These are phyloP conservation scores for Psidium friedrichsthalianum DNA, from an alignment of 345 rosid species.

Conservation along the genomic window DNA sequence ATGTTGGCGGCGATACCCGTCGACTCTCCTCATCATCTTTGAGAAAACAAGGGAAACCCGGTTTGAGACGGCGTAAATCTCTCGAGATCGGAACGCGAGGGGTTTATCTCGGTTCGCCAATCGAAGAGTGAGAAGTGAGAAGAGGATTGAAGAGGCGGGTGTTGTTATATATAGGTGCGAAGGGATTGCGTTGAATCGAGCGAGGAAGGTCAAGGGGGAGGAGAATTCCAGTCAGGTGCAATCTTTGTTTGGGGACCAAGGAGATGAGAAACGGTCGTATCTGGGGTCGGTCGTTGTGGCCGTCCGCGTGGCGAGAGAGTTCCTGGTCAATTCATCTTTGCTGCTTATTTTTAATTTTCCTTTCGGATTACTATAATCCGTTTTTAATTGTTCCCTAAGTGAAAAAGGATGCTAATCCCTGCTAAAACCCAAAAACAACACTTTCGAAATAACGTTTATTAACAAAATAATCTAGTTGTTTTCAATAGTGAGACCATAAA, in stretches of 20 bases:
- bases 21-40: neutral
- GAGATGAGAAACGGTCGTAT: neutral
- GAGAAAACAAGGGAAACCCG: neutral
- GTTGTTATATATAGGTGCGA: neutral
- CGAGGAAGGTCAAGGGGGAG: neutral
- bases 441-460: neutral
- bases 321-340: neutral
- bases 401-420: no score
- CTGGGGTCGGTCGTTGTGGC: neutral
- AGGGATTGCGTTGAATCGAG: neutral
- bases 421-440: no score
- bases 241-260: neutral
- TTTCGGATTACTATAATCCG: neutral
- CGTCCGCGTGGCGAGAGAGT: neutral
- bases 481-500: neutral
- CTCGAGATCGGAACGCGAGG: neutral
- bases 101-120: neutral
- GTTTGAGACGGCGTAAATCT: neutral
- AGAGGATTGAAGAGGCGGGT: neutral
- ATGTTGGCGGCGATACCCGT: neutral
- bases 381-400: neutral
- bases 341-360: neutral
- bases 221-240: neutral
- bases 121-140: neutral
- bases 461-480: neutral